Conservation (phyloP, 1,284 basidiomycete species). For the Trichosporon sp. region DNA sequence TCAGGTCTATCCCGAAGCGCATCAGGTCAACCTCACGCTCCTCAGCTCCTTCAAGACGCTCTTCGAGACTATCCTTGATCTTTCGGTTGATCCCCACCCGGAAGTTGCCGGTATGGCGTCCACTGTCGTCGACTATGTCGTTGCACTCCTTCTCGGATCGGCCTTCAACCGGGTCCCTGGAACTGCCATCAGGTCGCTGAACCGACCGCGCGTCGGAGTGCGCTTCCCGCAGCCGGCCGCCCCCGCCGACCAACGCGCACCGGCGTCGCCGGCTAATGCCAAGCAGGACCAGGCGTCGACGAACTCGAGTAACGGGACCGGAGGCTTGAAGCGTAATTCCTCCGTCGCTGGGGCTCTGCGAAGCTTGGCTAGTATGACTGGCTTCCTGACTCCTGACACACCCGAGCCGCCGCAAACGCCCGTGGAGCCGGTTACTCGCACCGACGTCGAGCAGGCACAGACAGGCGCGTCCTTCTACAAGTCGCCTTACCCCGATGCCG, state of each 20-base stretch:
- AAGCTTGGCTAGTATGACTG: slow-evolving; percentile 64
- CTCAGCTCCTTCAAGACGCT: slow-evolving; percentile 91
- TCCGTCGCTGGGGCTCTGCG: slow-evolving; percentile 84
- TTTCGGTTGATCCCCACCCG: slow-evolving; percentile 88
- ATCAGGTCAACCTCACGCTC: slow-evolving; percentile 79
- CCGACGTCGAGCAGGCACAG: slow-evolving; percentile 29
- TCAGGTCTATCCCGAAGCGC: slow-evolving; percentile 61
- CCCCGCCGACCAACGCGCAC: slow-evolving; percentile 8
- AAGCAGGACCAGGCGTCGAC: neutral
- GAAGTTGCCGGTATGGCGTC: slow-evolving; percentile 89
- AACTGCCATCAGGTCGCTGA: slow-evolving; percentile 63
- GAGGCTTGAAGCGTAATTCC: slow-evolving; percentile 72
- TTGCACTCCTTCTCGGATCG: slow-evolving; percentile 83
- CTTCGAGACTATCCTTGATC: slow-evolving; percentile 83
- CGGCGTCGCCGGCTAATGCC: slow-evolving; percentile 14
- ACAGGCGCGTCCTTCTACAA: slow-evolving; percentile 39
- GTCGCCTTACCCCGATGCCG: slow-evolving; percentile 50
- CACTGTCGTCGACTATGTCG: slow-evolving; percentile 89
- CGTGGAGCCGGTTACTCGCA: slow-evolving; percentile 27
- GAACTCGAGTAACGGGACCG: slow-evolving; percentile 23
- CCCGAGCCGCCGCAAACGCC: slow-evolving; percentile 27
- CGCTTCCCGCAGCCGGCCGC: slow-evolving; percentile 23
- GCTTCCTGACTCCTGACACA: slow-evolving; percentile 39
- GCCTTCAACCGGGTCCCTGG: slow-evolving; percentile 75
- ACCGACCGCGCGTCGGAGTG: slow-evolving; percentile 28